Conservation (phyloP, 2,329 filamentous ascomycete genomes). For the Aspergillus calidoustus region DNA sequence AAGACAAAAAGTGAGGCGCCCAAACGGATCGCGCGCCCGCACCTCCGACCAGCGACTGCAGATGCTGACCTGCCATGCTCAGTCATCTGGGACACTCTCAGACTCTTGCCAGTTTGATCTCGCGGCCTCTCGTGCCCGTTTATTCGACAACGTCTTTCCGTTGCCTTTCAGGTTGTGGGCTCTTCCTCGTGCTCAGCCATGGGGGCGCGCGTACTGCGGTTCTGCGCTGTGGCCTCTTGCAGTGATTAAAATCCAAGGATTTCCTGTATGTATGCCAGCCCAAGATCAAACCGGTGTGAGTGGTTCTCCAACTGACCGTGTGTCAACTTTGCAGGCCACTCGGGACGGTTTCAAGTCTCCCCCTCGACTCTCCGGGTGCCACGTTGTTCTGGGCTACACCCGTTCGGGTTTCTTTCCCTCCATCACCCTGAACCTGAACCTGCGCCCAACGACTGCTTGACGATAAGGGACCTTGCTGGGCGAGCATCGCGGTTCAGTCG, state of each 20-base stretch:
- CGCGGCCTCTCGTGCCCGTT: background rate
- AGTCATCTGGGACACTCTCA: constrained; percentile 19
- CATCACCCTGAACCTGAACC: background rate
- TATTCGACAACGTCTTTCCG: constrained; percentile 15
- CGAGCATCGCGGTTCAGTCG: constrained; percentile 11
- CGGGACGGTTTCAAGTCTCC: constrained; percentile 19
- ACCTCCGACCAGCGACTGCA: constrained; percentile 18
- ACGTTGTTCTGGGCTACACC: constrained; percentile 30
- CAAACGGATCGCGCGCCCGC: constrained; percentile 42
- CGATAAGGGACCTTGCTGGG: constrained; percentile 6
- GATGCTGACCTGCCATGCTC: constrained; percentile 16
- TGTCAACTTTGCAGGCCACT: constrained; percentile 20
- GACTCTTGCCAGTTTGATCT: constrained; percentile 9
- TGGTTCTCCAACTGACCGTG: constrained; percentile 14
- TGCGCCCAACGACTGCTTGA: constrained; percentile 7
- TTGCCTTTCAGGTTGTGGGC: constrained; percentile 3
- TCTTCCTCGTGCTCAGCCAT: constrained; percentile 13
- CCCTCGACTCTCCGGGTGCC: constrained; percentile 29
- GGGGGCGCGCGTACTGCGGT: constrained; percentile 23
- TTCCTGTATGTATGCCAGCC: constrained; percentile 12
- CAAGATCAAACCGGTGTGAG: constrained; percentile 8
- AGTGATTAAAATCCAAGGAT: background rate
- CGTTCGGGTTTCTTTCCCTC: constrained; percentile 18
- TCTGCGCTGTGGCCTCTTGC: constrained; percentile 2
- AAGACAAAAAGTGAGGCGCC: constrained; percentile 42